A percentile compares a stretch with the other conserved stretches of the same genome.
Evolutionary conservation across 352 stramenopile genomes (phyloP).

Genomic region (Globisporangium uncinulatum): DNA sequence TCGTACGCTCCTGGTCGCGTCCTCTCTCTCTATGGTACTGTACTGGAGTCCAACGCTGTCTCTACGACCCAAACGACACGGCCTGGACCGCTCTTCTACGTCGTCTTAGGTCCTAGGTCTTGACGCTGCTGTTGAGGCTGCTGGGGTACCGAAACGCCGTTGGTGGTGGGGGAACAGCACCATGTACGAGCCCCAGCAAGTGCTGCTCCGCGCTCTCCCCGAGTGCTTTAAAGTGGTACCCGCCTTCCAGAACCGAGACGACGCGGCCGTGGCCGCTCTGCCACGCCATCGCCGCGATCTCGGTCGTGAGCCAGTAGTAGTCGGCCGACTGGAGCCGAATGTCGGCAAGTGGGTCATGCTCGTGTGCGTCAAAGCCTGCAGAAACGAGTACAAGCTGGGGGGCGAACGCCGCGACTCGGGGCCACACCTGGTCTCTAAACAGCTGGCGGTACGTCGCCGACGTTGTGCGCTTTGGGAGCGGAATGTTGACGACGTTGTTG

Average conservation of each 20-base stretch:
- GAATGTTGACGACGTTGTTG: conserved; percentile 80
- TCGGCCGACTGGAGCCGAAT: conserved; percentile 81
- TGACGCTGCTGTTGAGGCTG: no score
- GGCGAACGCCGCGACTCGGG: conserved; percentile 58
- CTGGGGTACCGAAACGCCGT: neutral
- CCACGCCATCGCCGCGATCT: conserved; percentile 40
- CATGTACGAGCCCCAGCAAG: conserved; percentile 35
- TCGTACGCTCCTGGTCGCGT: neutral
- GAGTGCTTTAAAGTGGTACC: conserved; percentile 55
- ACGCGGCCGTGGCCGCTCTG: conserved; percentile 43
- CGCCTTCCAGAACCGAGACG: conserved; percentile 76
- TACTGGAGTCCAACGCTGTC: no score
- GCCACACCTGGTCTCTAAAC: conserved; percentile 63
- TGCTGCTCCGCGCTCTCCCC: conserved; percentile 48
- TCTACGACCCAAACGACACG: no score
- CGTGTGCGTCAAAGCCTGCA: conserved; percentile 74
- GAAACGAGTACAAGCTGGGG: conserved; percentile 79
- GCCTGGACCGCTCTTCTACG: no score
- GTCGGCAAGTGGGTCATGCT: conserved; percentile 69
- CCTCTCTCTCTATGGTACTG: no score
- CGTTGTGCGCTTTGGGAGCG: conserved; percentile 74
- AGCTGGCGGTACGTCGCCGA: conserved; percentile 63
- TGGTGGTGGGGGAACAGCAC: conserved; percentile 10
- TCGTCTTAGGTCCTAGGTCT: no score
- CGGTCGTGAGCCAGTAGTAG: conserved; percentile 62